Conservation (phyloP, 371 early-diverging fungal genomes). For the Dichotomocladium elegans region DNA sequence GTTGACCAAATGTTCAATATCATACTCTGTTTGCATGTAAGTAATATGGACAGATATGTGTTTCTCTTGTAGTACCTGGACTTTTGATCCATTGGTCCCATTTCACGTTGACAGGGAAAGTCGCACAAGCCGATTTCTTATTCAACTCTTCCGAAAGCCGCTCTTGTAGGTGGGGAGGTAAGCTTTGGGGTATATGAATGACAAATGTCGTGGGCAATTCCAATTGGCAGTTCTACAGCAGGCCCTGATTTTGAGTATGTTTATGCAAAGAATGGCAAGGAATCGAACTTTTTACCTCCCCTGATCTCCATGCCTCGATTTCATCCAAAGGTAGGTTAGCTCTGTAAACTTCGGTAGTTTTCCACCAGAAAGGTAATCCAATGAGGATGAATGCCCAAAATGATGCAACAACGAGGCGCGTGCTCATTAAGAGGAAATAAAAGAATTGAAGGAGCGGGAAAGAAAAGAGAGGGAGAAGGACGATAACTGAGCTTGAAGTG, state of each 20-base stretch:
- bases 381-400: conserved; percentile 66
- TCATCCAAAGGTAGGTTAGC: conserved; percentile 74
- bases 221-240: conserved; percentile 1
- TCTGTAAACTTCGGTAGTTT: conserved; percentile 86
- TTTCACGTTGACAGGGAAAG: not conserved
- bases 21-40: too few relatives aligned
- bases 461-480: too few relatives aligned
- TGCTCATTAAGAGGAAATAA: conserved; percentile 6
- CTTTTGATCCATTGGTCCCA: not conserved
- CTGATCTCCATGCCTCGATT: conserved; percentile 59
- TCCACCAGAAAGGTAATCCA: conserved; percentile 90
- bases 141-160: not conserved
- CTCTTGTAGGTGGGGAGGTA: not conserved
- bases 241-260: too few relatives aligned
- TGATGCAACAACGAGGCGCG: conserved; percentile 46
- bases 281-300: conserved; percentile 32
- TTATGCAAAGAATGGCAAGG: not conserved
- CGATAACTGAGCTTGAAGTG: too few relatives aligned
- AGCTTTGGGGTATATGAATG: conserved; percentile 1
- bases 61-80: too few relatives aligned
- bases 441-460: too few relatives aligned
- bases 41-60: too few relatives aligned
- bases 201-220: conserved; percentile 4
- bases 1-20: conserved; percentile 1
- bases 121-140: not conserved